Evolutionary conservation across 2,329 filamentous ascomycete species (phyloP).

Genomic region (Sporothrix curviconia): DNA sequence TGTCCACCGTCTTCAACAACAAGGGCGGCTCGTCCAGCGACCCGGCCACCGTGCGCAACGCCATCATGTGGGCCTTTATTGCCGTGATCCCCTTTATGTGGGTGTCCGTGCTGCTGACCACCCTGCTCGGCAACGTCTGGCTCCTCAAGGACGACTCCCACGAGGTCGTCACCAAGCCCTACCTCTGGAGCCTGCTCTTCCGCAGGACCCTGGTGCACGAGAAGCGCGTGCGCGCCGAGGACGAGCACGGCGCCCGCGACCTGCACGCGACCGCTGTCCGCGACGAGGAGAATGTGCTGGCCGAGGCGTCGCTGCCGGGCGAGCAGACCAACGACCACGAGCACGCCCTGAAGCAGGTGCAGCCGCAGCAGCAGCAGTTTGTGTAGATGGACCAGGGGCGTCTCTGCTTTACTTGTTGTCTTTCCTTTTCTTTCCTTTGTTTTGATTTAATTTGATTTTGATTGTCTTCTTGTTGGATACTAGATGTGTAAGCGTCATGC

Average conservation of each 20-base stretch:
- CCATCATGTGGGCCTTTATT: constrained; percentile 57
- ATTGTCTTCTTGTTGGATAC: too few relatives aligned
- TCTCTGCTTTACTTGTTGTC: neutral
- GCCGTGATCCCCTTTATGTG: constrained; percentile 52
- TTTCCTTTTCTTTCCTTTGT: neutral
- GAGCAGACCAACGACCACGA: neutral
- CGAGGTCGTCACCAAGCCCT: constrained; percentile 18
- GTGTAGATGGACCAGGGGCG: neutral
- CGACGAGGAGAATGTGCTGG: constrained; percentile 12
- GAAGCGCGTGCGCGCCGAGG: neutral
- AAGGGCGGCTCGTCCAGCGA: constrained; percentile 13
- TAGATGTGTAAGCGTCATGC: too few relatives aligned
- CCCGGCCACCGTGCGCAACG: constrained; percentile 28
- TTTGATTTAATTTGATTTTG: neutral
- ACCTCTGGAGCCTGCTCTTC: constrained; percentile 19
- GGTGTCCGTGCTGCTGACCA: constrained; percentile 22
- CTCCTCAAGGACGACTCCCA: constrained; percentile 21
- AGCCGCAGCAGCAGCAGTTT: neutral
- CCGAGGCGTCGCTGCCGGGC: neutral
- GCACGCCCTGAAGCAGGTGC: neutral
- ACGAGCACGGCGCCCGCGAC: neutral
- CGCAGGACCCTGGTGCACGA: constrained; percentile 6
- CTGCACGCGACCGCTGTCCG: too few relatives aligned
- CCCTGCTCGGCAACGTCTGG: constrained; percentile 26
- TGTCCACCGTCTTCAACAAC: constrained; percentile 65